Conservation (phyloP, 2,329 filamentous ascomycete genomes). For the Tricladium varicosporioides region DNA sequence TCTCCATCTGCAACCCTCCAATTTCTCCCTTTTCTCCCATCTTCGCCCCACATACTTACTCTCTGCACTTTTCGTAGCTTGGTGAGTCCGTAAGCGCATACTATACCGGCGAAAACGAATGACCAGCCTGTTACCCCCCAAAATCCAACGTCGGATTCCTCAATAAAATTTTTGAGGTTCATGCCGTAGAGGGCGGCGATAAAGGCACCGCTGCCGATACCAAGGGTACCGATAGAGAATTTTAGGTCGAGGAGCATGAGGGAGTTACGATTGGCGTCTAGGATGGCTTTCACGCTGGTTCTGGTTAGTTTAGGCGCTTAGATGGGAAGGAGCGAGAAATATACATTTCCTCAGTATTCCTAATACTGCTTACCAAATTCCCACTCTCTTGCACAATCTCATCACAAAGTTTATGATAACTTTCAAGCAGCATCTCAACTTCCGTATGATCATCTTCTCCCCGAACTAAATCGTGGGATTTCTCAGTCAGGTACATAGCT, state of each 20-base stretch:
- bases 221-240: conserved; percentile 91
- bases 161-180: conserved; percentile 98
- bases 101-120: conserved; percentile 68
- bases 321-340: no score
- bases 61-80: conserved; percentile 85
- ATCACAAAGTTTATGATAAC: conserved; percentile 95
- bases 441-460: conserved; percentile 89
- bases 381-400: conserved; percentile 96
- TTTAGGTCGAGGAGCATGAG: conserved; percentile 97
- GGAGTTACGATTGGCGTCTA: conserved; percentile 96
- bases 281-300: conserved; percentile 91
- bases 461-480: conserved; percentile 68
- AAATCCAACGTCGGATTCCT: conserved; percentile 89
- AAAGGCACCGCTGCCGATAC: conserved; percentile 92
- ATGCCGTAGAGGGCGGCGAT: conserved; percentile 99
- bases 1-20: conserved; percentile 30
- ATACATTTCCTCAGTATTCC: conserved; percentile 99
- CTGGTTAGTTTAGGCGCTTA: no score
- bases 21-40: conserved; percentile 27
- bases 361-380: conserved; percentile 89
- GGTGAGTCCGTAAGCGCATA: conserved; percentile 79
- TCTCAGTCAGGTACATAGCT: conserved; percentile 93
- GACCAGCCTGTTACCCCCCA: conserved; percentile 69
- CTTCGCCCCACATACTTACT: conserved; percentile 69
- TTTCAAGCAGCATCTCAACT: conserved; percentile 94